These are phyloP conservation scores for Cryptosporidium viatorum DNA, from an alignment of 169 alveolate species.

Conservation along the genomic window DNA sequence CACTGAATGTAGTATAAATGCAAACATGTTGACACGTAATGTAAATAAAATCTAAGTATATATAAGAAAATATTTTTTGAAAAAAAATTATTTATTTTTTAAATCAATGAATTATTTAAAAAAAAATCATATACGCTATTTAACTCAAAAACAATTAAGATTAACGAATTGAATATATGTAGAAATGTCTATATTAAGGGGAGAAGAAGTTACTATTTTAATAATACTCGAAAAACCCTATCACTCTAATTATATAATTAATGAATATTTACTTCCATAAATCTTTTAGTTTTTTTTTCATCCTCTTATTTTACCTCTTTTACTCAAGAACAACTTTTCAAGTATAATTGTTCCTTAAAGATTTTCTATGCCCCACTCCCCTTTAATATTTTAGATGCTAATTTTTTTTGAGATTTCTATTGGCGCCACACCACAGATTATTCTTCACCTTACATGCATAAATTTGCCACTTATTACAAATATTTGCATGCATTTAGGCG, in stretches of 20 bases:
- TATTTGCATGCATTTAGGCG: constrained; percentile 61
- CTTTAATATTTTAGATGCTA: background rate
- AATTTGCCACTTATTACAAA: constrained; percentile 62
- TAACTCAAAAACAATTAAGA: background rate
- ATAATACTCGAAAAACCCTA: too few relatives aligned
- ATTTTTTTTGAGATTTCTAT: background rate
- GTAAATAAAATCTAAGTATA: background rate
- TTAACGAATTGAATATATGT: background rate
- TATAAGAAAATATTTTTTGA: background rate
- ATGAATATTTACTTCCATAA: too few relatives aligned
- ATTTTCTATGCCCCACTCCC: background rate
- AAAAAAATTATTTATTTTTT: background rate
- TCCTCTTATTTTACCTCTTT: too few relatives aligned
- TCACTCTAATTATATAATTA: background rate
- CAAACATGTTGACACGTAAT: constrained; percentile 1
- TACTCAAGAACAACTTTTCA: too few relatives aligned
- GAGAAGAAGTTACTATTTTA: background rate
- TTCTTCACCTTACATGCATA: background rate
- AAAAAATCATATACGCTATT: background rate
- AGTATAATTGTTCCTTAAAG: too few relatives aligned
- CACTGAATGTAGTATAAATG: background rate
- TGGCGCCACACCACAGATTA: background rate
- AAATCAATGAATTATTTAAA: background rate
- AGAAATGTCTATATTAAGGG: background rate
- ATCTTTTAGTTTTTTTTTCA: too few relatives aligned